A percentile compares a stretch with the other conserved stretches of the same genome.
These are phyloP conservation scores for Xylaria sp. DNA, from an alignment of 2,329 filamentous ascomycete genomes.

Conservation along the genomic window DNA sequence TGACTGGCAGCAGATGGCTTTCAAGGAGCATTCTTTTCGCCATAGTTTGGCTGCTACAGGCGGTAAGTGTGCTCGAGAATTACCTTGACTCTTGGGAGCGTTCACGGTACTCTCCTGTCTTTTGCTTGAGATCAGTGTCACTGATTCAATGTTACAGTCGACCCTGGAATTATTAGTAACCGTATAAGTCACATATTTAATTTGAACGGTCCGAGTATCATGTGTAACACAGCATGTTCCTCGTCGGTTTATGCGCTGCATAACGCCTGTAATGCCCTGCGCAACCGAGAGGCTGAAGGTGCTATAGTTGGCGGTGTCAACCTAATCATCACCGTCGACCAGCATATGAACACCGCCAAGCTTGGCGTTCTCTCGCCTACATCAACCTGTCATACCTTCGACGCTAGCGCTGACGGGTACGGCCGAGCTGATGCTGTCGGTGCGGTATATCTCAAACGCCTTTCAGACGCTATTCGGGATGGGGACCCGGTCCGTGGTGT, in stretches of 20 bases:
- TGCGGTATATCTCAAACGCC: conserved; percentile 28
- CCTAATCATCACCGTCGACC: conserved; percentile 42
- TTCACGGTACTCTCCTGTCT: too few relatives aligned
- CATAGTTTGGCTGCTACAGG: too few relatives aligned
- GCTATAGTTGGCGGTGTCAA: conserved; percentile 52
- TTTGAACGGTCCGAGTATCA: conserved; percentile 27
- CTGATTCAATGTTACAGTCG: too few relatives aligned
- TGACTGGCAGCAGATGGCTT: conserved; percentile 22
- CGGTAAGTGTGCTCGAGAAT: too few relatives aligned
- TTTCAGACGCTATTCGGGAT: conserved; percentile 27
- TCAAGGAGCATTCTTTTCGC: too few relatives aligned
- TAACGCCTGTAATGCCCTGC: conserved; percentile 43
- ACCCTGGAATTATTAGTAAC: conserved; percentile 23
- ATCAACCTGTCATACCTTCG: conserved; percentile 43
- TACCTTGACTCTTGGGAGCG: too few relatives aligned
- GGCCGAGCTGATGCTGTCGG: conserved; percentile 26
- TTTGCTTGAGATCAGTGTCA: too few relatives aligned
- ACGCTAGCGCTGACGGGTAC: conserved; percentile 28
- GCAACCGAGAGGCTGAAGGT: conserved; percentile 44
- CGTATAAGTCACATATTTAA: conserved; percentile 31
- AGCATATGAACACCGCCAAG: conserved; percentile 39
- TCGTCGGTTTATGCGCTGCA: conserved; percentile 50
- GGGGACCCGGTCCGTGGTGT: conserved; percentile 41
- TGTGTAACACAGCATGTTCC: conserved; percentile 51
- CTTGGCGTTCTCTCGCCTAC: conserved; percentile 31